Percentiles rank a stretch among this genome's conserved stretches.
These are phyloP conservation scores for Paramecium sexaurelia DNA, from an alignment of 73 alveolate species.

Conservation along the genomic window DNA sequence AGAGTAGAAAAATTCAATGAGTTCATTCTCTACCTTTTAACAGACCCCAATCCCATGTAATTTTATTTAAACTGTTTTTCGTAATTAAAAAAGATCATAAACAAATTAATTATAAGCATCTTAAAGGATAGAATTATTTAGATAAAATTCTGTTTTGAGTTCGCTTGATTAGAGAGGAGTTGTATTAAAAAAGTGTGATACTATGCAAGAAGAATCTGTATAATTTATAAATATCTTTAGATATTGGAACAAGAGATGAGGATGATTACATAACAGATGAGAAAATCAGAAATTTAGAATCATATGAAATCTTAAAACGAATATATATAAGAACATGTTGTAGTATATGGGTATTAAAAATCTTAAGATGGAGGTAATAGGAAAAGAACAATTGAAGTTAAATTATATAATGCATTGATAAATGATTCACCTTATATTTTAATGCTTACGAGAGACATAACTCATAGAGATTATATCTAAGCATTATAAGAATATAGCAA, in stretches of 20 bases:
- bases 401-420: conserved; percentile 22
- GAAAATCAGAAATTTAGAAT: neutral
- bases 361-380: neutral
- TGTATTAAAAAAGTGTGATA: neutral
- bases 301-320: neutral
- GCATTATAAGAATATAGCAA: conserved; percentile 57
- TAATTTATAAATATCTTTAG: neutral
- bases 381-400: conserved; percentile 14
- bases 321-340: neutral
- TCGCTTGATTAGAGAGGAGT: neutral
- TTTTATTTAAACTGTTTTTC: neutral
- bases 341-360: neutral
- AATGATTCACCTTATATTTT: conserved; percentile 5
- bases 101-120: neutral
- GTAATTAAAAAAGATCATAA: neutral
- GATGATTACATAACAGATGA: neutral
- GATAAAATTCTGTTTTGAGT: neutral
- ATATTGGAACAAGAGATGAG: neutral
- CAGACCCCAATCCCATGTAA: conserved; percentile 26
- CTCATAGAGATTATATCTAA: conserved; percentile 59
- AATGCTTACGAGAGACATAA: conserved; percentile 47
- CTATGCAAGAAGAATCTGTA: neutral
- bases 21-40: conserved; percentile 45
- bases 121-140: neutral
- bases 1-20: conserved; percentile 4